phyloP scores from a whole-genome alignment of 805 yeast genomes.

The Saturnispora sekii region DNA sequence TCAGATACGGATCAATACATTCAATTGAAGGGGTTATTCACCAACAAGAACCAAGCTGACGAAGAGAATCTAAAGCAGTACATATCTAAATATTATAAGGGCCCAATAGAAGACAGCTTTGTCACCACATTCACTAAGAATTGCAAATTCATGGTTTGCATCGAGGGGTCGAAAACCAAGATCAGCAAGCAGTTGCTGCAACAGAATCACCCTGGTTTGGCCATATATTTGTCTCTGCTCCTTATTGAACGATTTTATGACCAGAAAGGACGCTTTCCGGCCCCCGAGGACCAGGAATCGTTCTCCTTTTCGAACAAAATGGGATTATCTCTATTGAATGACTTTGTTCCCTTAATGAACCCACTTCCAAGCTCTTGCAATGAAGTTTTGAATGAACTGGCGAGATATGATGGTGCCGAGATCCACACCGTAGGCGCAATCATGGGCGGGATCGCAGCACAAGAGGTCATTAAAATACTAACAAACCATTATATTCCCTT shows the following conservation, averaged over 20 bases:
- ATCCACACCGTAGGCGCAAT: conserved; percentile 54
- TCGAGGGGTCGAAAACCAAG: conserved; percentile 6
- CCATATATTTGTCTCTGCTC: conserved; percentile 36
- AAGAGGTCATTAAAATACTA: conserved; percentile 66
- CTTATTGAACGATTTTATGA: conserved; percentile 22
- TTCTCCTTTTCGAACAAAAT: neutral
- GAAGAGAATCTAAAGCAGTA: conserved; percentile 23
- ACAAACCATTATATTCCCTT: conserved; percentile 78
- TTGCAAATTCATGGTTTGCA: conserved; percentile 39
- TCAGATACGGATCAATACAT: conserved; percentile 59
- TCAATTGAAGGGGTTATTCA: conserved; percentile 47
- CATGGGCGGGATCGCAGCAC: conserved; percentile 79
- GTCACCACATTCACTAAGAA: conserved; percentile 52
- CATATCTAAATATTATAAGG: conserved; percentile 20
- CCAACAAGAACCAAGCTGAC: conserved; percentile 45
- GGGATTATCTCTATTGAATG: neutral
- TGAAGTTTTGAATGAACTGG: conserved; percentile 33
- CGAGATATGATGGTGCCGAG: conserved; percentile 33
- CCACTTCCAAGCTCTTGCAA: conserved; percentile 29
- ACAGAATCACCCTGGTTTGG: neutral
- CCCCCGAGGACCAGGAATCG: conserved; percentile 10
- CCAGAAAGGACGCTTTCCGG: conserved; percentile 16
- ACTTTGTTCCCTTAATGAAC: neutral
- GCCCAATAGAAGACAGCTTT: conserved; percentile 25
- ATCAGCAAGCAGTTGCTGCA: neutral